Base-by-base conservation (phyloP, 208 protist species). In the Balamuthia mandrillaris region DNA sequence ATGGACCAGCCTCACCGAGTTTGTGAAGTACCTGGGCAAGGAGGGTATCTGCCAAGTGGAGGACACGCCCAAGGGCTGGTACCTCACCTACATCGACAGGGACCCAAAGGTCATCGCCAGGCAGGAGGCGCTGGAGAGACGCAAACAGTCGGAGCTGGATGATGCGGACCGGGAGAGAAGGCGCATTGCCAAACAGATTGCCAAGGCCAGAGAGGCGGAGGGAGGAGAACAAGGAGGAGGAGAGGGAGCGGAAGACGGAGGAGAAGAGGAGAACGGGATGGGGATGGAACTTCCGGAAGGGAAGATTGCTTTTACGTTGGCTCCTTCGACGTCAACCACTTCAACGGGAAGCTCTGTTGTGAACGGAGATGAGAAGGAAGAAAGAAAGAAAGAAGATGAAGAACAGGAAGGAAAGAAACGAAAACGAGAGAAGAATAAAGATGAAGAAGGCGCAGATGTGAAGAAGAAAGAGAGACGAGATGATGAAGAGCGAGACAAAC, bases 21-120 rank as follows among this genome's bases (percentile, higher is more conserved):
- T 96, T 88, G 88, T 97, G 4, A 90, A 91, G 58, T 93, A 96
- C 66, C 87, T 97, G 1, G 94, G 92, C 14, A 72, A 83, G 39
- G 84, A 44, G 21, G 93, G 92, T 21, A 88, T 92, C 81, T 93
- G 89, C 85, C 47, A 86, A 21, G 93, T 95, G 7, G 94, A 96
- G 47, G 89, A 96, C 52, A 95, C 92, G n/a, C 78, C 84, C 16
- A 95, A 95, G 60, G 94, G 94, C 54, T 95, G 92, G 93, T 95
- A 78, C 68, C 89, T 96, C 16, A 77, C 44, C 18, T 95, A 93
- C 24, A 95, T 96, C 61, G 92, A 96, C 75, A 85, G 92, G 54
- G 92, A 95, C 52, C 93, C 93, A 1, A 72, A 86, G 33, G 85
- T 58, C n/a, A 7, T 93, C 5, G 72, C 52, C 0, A 78, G 21